Evolutionary conservation across 1,284 basidiomycete genomes (phyloP), one percentile per base, ranked within the genome.

Genomic region (Fomitiporia mediterranea): DNA sequence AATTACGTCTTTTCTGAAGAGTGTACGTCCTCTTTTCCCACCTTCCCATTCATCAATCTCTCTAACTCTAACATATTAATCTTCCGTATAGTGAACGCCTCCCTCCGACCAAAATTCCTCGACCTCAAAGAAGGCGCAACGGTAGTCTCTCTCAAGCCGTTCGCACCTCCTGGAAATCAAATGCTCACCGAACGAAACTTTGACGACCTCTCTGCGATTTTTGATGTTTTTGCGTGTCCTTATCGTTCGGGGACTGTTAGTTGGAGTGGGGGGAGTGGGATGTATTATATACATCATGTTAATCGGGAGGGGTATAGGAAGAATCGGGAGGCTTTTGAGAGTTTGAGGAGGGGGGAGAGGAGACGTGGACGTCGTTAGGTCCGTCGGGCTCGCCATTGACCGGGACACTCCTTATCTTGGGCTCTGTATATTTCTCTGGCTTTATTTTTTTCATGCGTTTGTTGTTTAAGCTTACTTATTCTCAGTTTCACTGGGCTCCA

Each of bases 81-180:
- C 34, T 27, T 42, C 21, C 34, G 1, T 49, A 28, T 55, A 89
- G 87, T 90, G 60, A 90, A 90, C 67, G 86, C 86, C 67, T 80
- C 82, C 0, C 69, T 90, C 9, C 74, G 82, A 50, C 82, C 84
- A 21, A 87, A 86, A 63, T 89, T 90, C 64, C 68, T 90, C 44
- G 87, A 90, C 66, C 71, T 90, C 57, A 90, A 89, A 65, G 88
- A 90, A 61, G 88, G 88, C 30, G 88, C 87, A 1, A 80, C 84
- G 46, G 85, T 90, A 17, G 77, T 90, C n/a, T 89, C 87, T 6
- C 69, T 90, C 13, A 77, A 79, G 53, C 84, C 84, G 1, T 89
- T 90, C 62, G 84, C 84, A 35, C 75, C 80, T 15, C 53, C 58
- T 11, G 77, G 79, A 1, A 64, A 79, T 6, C 78, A 79, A 25